Percentiles rank a stretch among this genome's conserved stretches.
Conservation (phyloP, 148 eudicot genomes). For the Spergularia bocconei region DNA sequence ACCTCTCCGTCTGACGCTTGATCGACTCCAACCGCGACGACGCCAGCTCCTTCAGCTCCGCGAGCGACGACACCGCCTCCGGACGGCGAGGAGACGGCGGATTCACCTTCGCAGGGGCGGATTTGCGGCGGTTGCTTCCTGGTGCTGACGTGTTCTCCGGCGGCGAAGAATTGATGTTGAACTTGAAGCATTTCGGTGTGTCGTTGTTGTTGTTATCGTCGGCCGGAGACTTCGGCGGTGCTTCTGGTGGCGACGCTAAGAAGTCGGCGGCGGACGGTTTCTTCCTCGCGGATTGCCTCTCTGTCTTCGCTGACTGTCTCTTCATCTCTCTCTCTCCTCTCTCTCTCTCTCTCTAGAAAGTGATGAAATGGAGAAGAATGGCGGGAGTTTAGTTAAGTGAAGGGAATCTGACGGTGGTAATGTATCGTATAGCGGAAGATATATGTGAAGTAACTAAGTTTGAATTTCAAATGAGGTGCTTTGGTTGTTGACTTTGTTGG, state of each 20-base stretch:
- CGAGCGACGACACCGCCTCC: conserved; percentile 31
- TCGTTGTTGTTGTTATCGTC: background rate
- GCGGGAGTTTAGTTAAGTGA: conserved; percentile 18
- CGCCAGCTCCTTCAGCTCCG: conserved; percentile 60
- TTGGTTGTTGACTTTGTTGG: no score
- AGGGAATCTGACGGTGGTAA: no score
- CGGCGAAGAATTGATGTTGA: conserved; percentile 20
- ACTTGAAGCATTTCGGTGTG: conserved; percentile 23
- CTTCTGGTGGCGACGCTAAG: conserved; percentile 20
- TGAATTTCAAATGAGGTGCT: background rate
- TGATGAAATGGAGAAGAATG: background rate
- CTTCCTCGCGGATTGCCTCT: conserved; percentile 4
- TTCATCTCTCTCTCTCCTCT: conserved; percentile 18
- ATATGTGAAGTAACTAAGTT: background rate
- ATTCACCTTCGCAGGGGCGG: conserved; percentile 9
- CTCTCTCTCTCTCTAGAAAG: background rate
- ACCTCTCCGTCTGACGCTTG: conserved; percentile 58
- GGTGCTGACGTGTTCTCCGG: background rate
- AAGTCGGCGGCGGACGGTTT: conserved; percentile 29
- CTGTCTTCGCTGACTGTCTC: conserved; percentile 8
- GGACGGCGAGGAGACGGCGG: conserved; percentile 5
- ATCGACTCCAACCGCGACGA: conserved; percentile 52
- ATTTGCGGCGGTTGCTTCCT: background rate
- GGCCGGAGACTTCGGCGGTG: background rate
- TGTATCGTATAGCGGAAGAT: no score